phyloP scores from a whole-genome alignment of 2,329 filamentous ascomycete genomes.

The Lasiodiplodia sp. region DNA sequence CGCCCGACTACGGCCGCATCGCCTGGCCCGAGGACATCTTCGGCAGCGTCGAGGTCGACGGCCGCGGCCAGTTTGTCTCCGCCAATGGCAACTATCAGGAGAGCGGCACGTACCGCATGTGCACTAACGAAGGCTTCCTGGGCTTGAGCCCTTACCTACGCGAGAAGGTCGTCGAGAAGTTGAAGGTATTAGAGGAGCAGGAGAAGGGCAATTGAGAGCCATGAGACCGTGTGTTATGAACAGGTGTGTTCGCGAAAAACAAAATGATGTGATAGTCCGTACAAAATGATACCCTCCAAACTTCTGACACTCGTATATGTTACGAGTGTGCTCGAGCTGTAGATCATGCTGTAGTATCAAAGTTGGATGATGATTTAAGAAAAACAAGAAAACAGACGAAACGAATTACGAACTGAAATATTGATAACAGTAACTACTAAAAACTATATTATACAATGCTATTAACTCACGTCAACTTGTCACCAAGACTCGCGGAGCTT shows the following conservation, averaged over 20 bases:
- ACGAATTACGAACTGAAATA: background rate
- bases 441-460: constrained; percentile 10
- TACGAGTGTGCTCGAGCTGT: background rate
- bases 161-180: constrained; percentile 57
- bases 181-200: constrained; percentile 42
- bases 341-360: too few relatives aligned
- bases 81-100: constrained; percentile 65
- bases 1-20: constrained; percentile 70
- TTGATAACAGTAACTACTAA: background rate
- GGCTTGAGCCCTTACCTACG: constrained; percentile 58
- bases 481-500: background rate
- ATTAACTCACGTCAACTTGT: background rate
- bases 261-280: background rate
- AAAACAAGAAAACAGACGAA: background rate
- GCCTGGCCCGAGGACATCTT: constrained; percentile 73
- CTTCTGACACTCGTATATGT: background rate
- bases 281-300: background rate
- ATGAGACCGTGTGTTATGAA: background rate
- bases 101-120: constrained; percentile 67
- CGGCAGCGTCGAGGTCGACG: constrained; percentile 69
- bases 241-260: background rate
- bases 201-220: background rate
- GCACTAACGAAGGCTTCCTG: constrained; percentile 66
- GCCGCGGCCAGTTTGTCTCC: constrained; percentile 63
- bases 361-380: too few relatives aligned